Conservation (phyloP, 371 early-diverging fungal genomes). For the Rhizopus sp. region DNA sequence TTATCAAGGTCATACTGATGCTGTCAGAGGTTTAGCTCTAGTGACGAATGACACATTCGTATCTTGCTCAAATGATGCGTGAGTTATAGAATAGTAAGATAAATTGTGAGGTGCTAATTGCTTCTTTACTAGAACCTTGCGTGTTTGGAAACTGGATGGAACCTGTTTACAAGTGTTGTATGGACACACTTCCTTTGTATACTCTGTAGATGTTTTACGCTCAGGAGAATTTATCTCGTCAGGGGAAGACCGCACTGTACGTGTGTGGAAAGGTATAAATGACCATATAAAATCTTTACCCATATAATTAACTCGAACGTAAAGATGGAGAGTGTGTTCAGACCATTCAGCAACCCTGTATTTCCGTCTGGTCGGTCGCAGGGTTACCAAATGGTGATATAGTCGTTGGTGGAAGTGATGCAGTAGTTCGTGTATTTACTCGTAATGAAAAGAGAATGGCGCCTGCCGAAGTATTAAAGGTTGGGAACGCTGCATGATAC, state of each 20-base stretch:
- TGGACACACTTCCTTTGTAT: conserved; percentile 95
- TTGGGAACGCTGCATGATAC: conserved; percentile 11
- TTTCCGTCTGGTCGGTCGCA: conserved; percentile 91
- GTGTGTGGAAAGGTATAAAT: conserved; percentile 81
- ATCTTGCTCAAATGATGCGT: conserved; percentile 92
- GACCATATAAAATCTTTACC: not conserved
- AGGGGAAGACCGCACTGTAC: conserved; percentile 92
- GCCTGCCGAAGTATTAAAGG: conserved; percentile 53
- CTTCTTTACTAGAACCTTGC: conserved; percentile 58
- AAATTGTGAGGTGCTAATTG: not conserved
- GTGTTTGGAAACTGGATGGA: conserved; percentile 81
- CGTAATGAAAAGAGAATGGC: conserved; percentile 66
- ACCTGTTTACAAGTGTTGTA: conserved; percentile 74
- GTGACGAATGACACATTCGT: conserved; percentile 72
- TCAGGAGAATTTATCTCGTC: conserved; percentile 84
- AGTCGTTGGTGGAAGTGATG: conserved; percentile 86
- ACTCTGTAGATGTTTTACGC: conserved; percentile 71
- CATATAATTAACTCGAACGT: not conserved
- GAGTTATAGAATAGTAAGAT: conserved; percentile 5
- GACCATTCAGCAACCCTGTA: conserved; percentile 84
- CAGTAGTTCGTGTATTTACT: conserved; percentile 82
- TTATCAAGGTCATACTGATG: conserved; percentile 88
- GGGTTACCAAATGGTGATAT: conserved; percentile 85
- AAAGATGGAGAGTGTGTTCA: conserved; percentile 69
- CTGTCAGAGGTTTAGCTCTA: conserved; percentile 80